Evolutionary conservation across 164 flowering plant species (phyloP), one percentile per base, ranked within the genome.

Genomic region (Kalanchoe fedtschenkoi): DNA sequence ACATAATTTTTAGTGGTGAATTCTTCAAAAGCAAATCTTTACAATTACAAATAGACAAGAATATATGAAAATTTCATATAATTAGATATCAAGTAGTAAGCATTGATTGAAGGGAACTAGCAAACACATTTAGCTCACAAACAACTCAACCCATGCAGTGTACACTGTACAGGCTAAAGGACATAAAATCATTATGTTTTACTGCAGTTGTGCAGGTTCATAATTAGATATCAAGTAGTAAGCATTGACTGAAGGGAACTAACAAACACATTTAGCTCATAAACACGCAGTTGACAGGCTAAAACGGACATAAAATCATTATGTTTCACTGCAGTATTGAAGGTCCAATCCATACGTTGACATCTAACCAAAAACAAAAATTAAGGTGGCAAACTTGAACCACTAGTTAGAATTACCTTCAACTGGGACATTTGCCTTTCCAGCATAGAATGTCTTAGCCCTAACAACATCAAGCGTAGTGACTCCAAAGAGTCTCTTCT

Each of bases 361-460:
- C 13, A 37, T 37, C 13, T 37, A n/a, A n/a, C n/a, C n/a, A n/a
- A n/a, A n/a, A n/a, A n/a, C n/a, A n/a, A n/a, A n/a, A n/a, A n/a
- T n/a, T n/a, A n/a, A n/a, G n/a, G n/a, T n/a, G n/a, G 32, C 41
- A 54, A 44, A 44, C 0, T 17, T 1, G 5, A 11, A 19, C 5
- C 2, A 2, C 21, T 17, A 13, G 17, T 1, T 22, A 57, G 38
- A 76, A 67, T 5, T 80, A 89, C 96, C 88, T 60, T 78, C 83
- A 42, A 86, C 88, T 33, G 73, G 71, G 7, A 84, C 88, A 0
- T 84, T 85, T 1, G 96, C 92, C 73, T 86, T 90, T 61, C 88
- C 91, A 64, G 97, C 98, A 74, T 83, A 89, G 83, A 92, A 92
- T 47, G 97, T 86, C 74, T 80, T 92, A 35, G 98, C 98, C 70